These are phyloP conservation scores for Alternaria sp. DNA, from an alignment of 2,329 filamentous ascomycete species.

Conservation along the genomic window DNA sequence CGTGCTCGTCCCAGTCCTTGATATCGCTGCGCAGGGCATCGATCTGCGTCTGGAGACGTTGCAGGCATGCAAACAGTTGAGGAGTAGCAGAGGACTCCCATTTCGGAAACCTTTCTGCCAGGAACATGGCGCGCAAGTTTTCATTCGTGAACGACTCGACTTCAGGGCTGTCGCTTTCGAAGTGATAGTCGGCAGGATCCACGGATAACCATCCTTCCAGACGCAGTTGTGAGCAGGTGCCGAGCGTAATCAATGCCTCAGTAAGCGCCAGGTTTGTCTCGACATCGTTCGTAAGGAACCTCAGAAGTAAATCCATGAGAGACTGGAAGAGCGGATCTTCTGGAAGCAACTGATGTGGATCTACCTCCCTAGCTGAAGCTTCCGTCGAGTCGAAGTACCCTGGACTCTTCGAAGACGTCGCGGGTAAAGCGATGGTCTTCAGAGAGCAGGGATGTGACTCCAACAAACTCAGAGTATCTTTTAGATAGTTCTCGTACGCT, in stretches of 20 bases:
- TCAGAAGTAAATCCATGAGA: constrained; percentile 68
- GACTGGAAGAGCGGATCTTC: constrained; percentile 64
- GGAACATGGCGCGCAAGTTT: constrained; percentile 39
- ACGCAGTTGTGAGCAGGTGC: constrained; percentile 81
- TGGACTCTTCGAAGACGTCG: constrained; percentile 62
- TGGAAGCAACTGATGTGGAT: constrained; percentile 65
- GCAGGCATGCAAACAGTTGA: constrained; percentile 51
- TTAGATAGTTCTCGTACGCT: constrained; percentile 73
- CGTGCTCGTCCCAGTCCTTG: constrained; percentile 56
- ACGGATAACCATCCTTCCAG: constrained; percentile 91
- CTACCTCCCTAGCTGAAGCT: constrained; percentile 65
- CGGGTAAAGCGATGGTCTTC: constrained; percentile 69
- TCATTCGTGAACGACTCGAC: constrained; percentile 37
- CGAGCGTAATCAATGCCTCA: constrained; percentile 80
- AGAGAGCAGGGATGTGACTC: constrained; percentile 78
- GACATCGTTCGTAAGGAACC: constrained; percentile 88
- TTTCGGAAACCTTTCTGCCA: constrained; percentile 45
- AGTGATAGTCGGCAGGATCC: constrained; percentile 61
- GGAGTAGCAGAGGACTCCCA: constrained; percentile 49
- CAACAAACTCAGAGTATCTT: constrained; percentile 71
- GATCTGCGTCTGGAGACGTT: constrained; percentile 52
- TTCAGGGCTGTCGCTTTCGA: constrained; percentile 33
- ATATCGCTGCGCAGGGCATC: constrained; percentile 52
- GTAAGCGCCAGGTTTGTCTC: constrained; percentile 91
- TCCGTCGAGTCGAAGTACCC: constrained; percentile 54